Conservation (phyloP, 352 stramenopile species). For the Aphanomyces invadans region DNA sequence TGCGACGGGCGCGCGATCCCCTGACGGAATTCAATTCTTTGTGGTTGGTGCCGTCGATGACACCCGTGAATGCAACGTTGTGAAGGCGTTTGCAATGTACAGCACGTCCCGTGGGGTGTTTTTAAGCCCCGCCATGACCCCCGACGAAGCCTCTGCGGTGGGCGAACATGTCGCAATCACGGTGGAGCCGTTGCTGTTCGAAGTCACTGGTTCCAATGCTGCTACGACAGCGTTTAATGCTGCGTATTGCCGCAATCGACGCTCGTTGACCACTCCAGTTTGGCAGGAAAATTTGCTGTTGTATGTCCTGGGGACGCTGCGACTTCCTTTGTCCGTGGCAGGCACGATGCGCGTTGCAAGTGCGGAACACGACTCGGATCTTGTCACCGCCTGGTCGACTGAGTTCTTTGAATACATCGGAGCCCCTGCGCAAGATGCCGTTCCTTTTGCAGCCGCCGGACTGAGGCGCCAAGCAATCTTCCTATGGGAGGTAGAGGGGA, state of each 20-base stretch:
- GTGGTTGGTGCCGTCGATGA: not conserved
- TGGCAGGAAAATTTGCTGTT: not conserved
- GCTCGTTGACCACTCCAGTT: not conserved
- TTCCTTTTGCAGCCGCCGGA: not conserved
- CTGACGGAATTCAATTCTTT: not conserved
- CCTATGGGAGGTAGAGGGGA: not conserved
- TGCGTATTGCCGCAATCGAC: not conserved
- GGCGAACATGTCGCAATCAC: not conserved
- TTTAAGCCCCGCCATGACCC: slow-evolving; percentile 4
- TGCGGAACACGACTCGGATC: not conserved
- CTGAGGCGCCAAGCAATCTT: slow-evolving; percentile 3
- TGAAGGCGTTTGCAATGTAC: slow-evolving; percentile 4
- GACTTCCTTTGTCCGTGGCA: not conserved
- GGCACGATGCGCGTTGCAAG: not conserved
- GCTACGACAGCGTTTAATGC: not conserved
- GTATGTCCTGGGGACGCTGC: not conserved
- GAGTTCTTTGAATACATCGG: slow-evolving; percentile 7
- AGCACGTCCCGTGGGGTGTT: not conserved
- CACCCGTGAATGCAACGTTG: not conserved
- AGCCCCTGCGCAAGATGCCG: not conserved
- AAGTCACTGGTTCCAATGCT: not conserved
- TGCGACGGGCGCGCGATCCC: not conserved
- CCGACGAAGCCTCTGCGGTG: not conserved
- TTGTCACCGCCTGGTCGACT: not conserved
- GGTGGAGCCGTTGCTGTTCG: not conserved